phyloP scores from a whole-genome alignment of 78 protist species.

The Dictyostelium brefeldianum region DNA sequence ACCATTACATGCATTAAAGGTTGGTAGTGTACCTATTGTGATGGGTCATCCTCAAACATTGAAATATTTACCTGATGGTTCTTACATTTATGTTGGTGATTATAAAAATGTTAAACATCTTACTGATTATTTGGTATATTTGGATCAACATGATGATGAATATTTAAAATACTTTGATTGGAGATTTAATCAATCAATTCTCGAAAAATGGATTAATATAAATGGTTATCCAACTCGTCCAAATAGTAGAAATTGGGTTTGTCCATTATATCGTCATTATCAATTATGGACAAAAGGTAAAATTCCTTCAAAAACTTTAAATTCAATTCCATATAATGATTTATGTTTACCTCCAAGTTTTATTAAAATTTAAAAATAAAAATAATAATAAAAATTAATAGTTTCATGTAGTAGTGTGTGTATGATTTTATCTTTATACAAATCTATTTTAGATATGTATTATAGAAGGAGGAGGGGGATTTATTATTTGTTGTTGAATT shows the following conservation, averaged over 20 bases:
- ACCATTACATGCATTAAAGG: not conserved
- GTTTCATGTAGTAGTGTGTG: too few species aligned
- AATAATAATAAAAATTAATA: not conserved
- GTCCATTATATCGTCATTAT: slow-evolving; percentile 19
- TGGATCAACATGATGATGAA: slow-evolving; percentile 9
- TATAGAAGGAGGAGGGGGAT: too few species aligned
- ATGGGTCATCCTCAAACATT: slow-evolving; percentile 30
- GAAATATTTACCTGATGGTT: slow-evolving; percentile 23
- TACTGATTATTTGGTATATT: slow-evolving; percentile 11
- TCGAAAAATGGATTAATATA: not conserved
- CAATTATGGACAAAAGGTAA: not conserved
- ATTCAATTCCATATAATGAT: not conserved
- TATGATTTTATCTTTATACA: too few species aligned
- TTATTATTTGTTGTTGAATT: too few species aligned
- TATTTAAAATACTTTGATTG: slow-evolving; percentile 50
- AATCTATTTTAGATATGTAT: too few species aligned
- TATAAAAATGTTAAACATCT: slow-evolving; percentile 5
- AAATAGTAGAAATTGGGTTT: slow-evolving; percentile 10
- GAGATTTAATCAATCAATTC: slow-evolving; percentile 10
- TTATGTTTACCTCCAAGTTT: slow-evolving; percentile 12
- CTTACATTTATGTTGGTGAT: slow-evolving; percentile 33
- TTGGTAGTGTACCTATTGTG: slow-evolving; percentile 13
- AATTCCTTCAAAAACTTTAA: not conserved
- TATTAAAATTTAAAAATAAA: not conserved
- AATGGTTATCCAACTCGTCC: slow-evolving; percentile 1